These are phyloP conservation scores for Echeveria elegans DNA, from an alignment of 164 flowering plant species.

Conservation along the genomic window DNA sequence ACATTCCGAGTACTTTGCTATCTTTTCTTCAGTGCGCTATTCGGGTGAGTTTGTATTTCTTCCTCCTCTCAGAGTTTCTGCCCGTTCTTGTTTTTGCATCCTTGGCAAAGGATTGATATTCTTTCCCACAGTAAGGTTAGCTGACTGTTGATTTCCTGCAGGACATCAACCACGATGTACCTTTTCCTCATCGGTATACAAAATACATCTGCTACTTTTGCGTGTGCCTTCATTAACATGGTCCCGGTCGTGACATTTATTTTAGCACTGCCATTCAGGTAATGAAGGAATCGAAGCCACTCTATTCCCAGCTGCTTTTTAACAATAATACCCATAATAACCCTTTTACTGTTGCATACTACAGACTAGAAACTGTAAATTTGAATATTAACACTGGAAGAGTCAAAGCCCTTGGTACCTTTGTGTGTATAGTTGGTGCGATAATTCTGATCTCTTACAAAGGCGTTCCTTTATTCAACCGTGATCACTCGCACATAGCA, in stretches of 20 bases:
- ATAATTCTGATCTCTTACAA: conserved; percentile 53
- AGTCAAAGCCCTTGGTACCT: conserved; percentile 59
- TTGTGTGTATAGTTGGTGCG: conserved; percentile 60
- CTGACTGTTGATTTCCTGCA: no score
- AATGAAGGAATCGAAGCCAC: background rate
- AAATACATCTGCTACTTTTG: conserved; percentile 67
- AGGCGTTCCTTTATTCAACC: conserved; percentile 41
- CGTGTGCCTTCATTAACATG: conserved; percentile 76
- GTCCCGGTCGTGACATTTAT: conserved; percentile 73
- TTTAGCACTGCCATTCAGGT: conserved; percentile 70
- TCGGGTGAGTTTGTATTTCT: conserved; percentile 37
- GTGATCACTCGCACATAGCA: conserved; percentile 13
- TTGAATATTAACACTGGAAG: conserved; percentile 45
- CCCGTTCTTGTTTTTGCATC: background rate
- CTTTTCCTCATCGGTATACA: conserved; percentile 64
- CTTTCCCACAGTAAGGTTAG: no score
- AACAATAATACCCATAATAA: background rate
- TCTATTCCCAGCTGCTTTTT: background rate
- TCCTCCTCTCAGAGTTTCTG: background rate
- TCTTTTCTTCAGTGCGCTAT: conserved; percentile 59
- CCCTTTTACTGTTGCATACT: background rate
- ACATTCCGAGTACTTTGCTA: conserved; percentile 38
- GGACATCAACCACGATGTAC: conserved; percentile 63
- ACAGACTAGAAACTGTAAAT: conserved; percentile 62
- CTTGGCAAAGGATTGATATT: background rate